phyloP scores from a whole-genome alignment of 1,284 basidiomycete genomes.

The Cerrena zonata region DNA sequence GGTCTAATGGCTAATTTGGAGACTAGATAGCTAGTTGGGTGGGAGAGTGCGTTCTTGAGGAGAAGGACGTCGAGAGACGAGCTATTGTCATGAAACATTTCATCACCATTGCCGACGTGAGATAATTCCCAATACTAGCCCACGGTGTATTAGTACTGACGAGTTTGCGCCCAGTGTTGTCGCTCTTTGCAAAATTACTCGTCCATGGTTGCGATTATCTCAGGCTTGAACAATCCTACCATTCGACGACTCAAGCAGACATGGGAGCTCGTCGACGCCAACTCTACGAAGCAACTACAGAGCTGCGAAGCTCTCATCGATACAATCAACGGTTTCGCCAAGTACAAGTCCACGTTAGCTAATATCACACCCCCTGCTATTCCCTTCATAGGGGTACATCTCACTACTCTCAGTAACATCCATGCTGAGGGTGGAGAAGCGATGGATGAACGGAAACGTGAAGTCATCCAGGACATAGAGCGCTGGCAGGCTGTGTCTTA shows the following conservation, averaged over 20 bases:
- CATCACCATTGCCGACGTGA: constrained; percentile 87
- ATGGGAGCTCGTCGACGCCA: constrained; percentile 83
- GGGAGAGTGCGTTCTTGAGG: constrained; percentile 78
- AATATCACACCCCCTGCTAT: constrained; percentile 90
- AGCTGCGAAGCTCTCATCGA: constrained; percentile 80
- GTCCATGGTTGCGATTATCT: constrained; percentile 91
- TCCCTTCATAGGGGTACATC: constrained; percentile 82
- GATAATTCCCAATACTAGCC: constrained; percentile 21
- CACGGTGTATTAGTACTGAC: neutral
- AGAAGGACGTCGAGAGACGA: constrained; percentile 82
- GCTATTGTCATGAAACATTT: constrained; percentile 84
- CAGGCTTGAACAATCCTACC: constrained; percentile 89
- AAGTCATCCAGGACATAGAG: constrained; percentile 93
- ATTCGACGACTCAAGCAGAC: constrained; percentile 90
- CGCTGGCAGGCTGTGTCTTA: constrained; percentile 90
- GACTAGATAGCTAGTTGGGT: constrained; percentile 93
- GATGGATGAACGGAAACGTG: constrained; percentile 95
- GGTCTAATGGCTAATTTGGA: constrained; percentile 22
- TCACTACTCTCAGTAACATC: neutral
- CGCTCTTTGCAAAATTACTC: constrained; percentile 89
- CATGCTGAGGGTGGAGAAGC: constrained; percentile 84
- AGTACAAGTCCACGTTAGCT: constrained; percentile 83
- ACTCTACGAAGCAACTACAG: constrained; percentile 61
- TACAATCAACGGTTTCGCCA: constrained; percentile 86
- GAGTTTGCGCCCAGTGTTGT: constrained; percentile 64